Percentiles rank a stretch among this genome's conserved stretches.
Evolutionary conservation across 1,284 basidiomycete genomes (phyloP).

Genomic region (Cronartium quercuum): DNA sequence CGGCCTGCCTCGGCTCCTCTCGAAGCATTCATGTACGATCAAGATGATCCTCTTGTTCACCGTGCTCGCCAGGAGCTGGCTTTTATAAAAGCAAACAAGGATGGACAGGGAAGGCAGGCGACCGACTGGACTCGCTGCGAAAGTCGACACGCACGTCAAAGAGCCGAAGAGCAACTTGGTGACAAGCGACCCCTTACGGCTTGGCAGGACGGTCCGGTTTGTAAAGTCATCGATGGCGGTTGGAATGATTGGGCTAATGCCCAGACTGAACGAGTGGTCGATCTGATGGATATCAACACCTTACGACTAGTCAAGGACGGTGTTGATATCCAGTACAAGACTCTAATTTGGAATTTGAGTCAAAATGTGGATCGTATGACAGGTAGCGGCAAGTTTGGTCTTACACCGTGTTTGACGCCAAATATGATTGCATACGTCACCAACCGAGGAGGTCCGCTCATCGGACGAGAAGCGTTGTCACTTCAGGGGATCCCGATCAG

Average conservation of each 20-base stretch:
- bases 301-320: conserved; percentile 73
- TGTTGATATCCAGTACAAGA: conserved; percentile 77
- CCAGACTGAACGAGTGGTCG: conserved; percentile 90
- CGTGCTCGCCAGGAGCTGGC: conserved; percentile 76
- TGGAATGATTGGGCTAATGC: conserved; percentile 89
- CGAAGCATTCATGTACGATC: conserved; percentile 82
- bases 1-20: conserved; percentile 81
- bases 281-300: conserved; percentile 83
- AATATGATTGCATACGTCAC: conserved; percentile 95
- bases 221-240: conserved; percentile 78
- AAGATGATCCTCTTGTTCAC: conserved; percentile 84
- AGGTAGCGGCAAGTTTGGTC: conserved; percentile 70
- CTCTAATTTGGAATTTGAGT: conserved; percentile 95
- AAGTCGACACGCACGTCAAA: conserved; percentile 77
- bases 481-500: conserved; percentile 90
- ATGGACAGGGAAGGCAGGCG: conserved; percentile 55
- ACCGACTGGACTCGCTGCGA: conserved; percentile 86
- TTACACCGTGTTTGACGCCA: conserved; percentile 85
- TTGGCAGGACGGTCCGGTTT: conserved; percentile 88
- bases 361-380: conserved; percentile 83
- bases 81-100: conserved; percentile 51
- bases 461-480: conserved; percentile 82
- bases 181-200: conserved; percentile 77
- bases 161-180: conserved; percentile 75
- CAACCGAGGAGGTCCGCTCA: conserved; percentile 91